Evolutionary conservation across 257 asterid genomes (phyloP).

Genomic region (Solanum piurae): DNA sequence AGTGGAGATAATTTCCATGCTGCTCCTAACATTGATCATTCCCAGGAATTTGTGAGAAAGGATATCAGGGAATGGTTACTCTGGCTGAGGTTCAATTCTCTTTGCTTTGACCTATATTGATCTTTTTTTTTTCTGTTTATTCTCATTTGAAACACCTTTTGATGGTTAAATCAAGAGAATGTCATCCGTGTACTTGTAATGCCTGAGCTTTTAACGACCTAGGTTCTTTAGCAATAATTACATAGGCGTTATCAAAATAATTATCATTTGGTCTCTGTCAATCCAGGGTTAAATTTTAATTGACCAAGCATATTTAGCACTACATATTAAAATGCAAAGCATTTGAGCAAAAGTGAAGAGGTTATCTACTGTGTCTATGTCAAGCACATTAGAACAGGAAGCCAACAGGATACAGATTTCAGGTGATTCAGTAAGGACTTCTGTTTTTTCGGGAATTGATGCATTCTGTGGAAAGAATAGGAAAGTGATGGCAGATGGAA

Average conservation of each 20-base stretch:
- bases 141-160: not conserved
- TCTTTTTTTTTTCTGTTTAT: not conserved
- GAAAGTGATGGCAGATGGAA: not conserved
- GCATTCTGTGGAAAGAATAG: not conserved
- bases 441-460: not conserved
- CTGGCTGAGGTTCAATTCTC: constrained; percentile 71
- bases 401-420: not conserved
- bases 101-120: not conserved
- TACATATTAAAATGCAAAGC: not conserved
- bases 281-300: not conserved
- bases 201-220: not conserved
- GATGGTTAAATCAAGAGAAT: not conserved
- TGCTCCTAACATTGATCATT: constrained; percentile 97
- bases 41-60: constrained; percentile 89
- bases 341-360: not conserved
- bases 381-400: not conserved
- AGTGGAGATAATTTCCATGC: constrained; percentile 98
- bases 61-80: constrained; percentile 86
- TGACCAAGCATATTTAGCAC: not conserved
- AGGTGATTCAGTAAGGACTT: not conserved
- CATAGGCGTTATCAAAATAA: not conserved
- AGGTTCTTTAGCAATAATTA: not conserved
- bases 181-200: not conserved
- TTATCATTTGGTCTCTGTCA: not conserved
- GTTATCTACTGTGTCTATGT: not conserved